A percentile compares a stretch with the other conserved stretches of the same genome.
phyloP scores from a whole-genome alignment of 176 grass and related monocot genomes.

The Metroxylon sagu region DNA sequence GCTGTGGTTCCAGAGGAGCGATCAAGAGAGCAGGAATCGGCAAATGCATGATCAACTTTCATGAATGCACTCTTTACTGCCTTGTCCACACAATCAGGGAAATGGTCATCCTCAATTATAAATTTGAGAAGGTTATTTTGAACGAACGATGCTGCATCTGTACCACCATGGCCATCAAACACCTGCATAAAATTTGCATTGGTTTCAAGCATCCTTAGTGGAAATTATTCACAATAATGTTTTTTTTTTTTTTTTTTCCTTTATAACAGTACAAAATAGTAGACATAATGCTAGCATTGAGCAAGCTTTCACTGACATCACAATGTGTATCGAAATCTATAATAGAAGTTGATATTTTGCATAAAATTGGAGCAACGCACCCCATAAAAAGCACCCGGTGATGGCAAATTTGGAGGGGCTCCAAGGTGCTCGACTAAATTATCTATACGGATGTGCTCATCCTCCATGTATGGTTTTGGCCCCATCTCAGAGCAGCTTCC shows the following conservation, averaged over 20 bases:
- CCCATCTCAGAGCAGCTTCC: conserved; percentile 77
- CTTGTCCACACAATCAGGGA: conserved; percentile 56
- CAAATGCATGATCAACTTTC: conserved; percentile 75
- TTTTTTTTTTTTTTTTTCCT: too few relatives aligned
- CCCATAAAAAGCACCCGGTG: conserved; percentile 85
- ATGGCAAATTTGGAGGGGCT: conserved; percentile 28
- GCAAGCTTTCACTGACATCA: too few relatives aligned
- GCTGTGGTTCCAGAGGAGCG: conserved; percentile 78
- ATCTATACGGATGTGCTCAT: conserved; percentile 79
- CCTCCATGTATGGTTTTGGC: conserved; percentile 79
- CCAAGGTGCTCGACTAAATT: conserved; percentile 62
- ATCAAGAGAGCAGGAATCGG: conserved; percentile 80
- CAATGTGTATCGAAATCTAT: too few relatives aligned
- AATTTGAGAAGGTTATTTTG: conserved; percentile 76
- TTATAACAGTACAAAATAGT: too few relatives aligned
- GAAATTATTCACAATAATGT: too few relatives aligned
- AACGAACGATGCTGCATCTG: conserved; percentile 80
- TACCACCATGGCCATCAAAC: conserved; percentile 93
- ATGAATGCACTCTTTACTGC: conserved; percentile 65
- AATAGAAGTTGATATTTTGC: too few relatives aligned
- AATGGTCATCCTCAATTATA: conserved; percentile 77
- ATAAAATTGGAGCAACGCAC: conserved; percentile 35
- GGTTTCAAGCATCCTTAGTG: too few relatives aligned
- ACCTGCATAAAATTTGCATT: conserved; percentile 32
- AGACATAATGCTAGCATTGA: too few relatives aligned